Evolutionary conservation across 805 yeast species (phyloP).

Genomic region (Cyberlindnera mrakii): DNA sequence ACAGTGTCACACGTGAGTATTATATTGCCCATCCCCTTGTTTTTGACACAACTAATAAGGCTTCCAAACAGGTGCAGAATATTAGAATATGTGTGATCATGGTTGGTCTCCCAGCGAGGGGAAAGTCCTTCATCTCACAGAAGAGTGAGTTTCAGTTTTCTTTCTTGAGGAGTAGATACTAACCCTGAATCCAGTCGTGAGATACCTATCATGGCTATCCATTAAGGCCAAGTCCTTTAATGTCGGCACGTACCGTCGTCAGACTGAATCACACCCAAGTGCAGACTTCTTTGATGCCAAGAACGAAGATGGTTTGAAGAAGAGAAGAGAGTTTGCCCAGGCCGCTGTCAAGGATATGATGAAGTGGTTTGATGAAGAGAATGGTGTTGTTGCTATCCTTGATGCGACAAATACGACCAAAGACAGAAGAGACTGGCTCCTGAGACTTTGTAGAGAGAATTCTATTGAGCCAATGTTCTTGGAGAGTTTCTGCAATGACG

Average conservation of each 20-base stretch:
- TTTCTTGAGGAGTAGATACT: background rate
- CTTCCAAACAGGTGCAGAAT: slow-evolving; percentile 44
- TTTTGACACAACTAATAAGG: slow-evolving; percentile 1
- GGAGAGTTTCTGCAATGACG: slow-evolving; percentile 87
- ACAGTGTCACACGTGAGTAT: slow-evolving; percentile 33
- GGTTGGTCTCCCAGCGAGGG: slow-evolving; percentile 88
- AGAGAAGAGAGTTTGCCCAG: slow-evolving; percentile 64
- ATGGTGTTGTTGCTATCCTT: slow-evolving; percentile 85
- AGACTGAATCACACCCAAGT: slow-evolving; percentile 52
- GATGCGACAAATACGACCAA: slow-evolving; percentile 91
- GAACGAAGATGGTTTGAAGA: slow-evolving; percentile 57
- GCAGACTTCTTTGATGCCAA: slow-evolving; percentile 73
- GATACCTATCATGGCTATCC: slow-evolving; percentile 89
- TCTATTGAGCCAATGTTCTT: slow-evolving; percentile 84
- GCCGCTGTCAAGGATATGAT: slow-evolving; percentile 75
- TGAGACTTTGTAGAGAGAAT: slow-evolving; percentile 54
- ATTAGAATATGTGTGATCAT: slow-evolving; percentile 79
- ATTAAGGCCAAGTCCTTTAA: slow-evolving; percentile 83
- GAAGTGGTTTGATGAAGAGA: slow-evolving; percentile 74
- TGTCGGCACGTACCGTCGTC: slow-evolving; percentile 80
- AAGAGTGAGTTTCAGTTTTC: slow-evolving; percentile 39
- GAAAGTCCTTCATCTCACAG: slow-evolving; percentile 91
- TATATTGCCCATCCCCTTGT: background rate
- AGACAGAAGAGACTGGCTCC: slow-evolving; percentile 60
- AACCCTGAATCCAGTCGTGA: slow-evolving; percentile 41